A percentile compares a stretch with the other conserved stretches of the same genome.
Conservation (phyloP, 176 grass and related monocot species). For the Puya raimondii region DNA sequence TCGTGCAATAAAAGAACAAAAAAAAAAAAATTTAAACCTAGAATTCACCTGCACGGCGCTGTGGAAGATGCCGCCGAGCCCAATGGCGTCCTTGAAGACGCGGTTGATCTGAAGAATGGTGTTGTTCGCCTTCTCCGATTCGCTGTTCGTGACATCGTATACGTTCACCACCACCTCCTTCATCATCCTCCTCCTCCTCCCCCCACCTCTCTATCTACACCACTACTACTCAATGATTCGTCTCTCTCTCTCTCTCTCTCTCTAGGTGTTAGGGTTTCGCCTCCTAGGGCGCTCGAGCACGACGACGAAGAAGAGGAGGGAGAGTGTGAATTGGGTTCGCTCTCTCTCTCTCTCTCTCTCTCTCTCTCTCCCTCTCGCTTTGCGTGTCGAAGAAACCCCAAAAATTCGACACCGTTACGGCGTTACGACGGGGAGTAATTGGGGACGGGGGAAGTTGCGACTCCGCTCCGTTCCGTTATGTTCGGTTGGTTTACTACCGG, state of each 20-base stretch:
- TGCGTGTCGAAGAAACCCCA: no score
- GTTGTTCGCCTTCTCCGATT: constrained; percentile 21
- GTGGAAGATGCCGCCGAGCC: constrained; percentile 59
- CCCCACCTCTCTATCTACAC: neutral
- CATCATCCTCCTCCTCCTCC: neutral
- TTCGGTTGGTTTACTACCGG: no score
- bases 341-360: neutral
- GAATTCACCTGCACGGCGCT: constrained; percentile 43
- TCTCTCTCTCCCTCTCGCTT: no score
- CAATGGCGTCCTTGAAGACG: constrained; percentile 53
- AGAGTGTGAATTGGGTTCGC: no score
- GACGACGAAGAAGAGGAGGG: no score
- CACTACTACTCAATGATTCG: neutral
- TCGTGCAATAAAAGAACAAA: neutral
- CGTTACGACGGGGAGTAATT: no score
- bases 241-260: neutral
- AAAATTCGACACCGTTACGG: no score
- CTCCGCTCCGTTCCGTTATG: no score
- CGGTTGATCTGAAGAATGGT: constrained; percentile 54
- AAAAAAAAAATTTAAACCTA: neutral
- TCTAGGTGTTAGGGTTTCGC: no score
- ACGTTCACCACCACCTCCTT: constrained; percentile 50
- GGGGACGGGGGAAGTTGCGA: no score
- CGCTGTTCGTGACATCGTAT: constrained; percentile 38
- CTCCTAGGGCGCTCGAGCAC: no score